Conservation (phyloP, 345 rosid species). For the Eucalyptus curtisii region DNA sequence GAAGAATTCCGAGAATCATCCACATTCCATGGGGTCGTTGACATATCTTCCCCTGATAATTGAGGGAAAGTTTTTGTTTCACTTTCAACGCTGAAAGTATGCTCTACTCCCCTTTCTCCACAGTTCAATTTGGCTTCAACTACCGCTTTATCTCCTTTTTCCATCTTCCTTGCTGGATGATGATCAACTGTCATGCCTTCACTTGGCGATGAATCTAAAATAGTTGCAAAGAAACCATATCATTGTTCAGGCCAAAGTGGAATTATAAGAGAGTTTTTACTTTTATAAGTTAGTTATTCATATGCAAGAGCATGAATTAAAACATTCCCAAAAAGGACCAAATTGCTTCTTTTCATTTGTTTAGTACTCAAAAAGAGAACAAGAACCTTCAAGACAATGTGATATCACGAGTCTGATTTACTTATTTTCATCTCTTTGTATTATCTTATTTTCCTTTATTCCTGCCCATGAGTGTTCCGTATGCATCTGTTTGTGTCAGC, state of each 20-base stretch:
- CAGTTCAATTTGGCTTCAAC: constrained; percentile 13
- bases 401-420: neutral
- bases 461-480: neutral
- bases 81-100: neutral
- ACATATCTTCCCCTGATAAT: constrained; percentile 1
- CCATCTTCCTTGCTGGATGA: constrained; percentile 10
- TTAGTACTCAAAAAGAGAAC: neutral
- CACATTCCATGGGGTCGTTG: constrained; percentile 3
- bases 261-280: neutral
- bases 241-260: neutral
- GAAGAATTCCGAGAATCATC: constrained; percentile 2
- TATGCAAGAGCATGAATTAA: neutral
- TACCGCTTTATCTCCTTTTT: constrained; percentile 9
- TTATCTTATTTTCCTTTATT: neutral
- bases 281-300: neutral
- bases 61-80: neutral
- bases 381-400: neutral
- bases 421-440: neutral
- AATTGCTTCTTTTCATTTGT: neutral
- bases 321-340: neutral
- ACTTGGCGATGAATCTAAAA: constrained; percentile 40
- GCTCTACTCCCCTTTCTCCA: neutral
- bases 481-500: neutral
- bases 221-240: neutral
- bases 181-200: constrained; percentile 7